phyloP scores from a whole-genome alignment of 139 green algal genomes.

The Picochlorum sp. region DNA sequence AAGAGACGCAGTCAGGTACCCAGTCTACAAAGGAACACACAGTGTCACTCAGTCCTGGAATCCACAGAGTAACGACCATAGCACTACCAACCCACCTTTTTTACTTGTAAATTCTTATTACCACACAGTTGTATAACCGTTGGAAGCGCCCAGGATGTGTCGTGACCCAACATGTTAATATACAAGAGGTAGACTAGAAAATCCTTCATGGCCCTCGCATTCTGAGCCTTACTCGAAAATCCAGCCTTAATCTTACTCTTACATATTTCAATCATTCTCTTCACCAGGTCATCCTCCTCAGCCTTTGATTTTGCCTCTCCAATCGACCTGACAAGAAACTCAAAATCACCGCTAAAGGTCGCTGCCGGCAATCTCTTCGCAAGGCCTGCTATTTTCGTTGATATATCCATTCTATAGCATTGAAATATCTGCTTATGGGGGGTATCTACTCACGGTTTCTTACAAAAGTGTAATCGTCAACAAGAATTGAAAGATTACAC shows the following conservation, averaged over 20 bases:
- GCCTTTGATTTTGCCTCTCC: slow-evolving; percentile 68
- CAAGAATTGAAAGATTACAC: neutral
- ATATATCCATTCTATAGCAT: slow-evolving; percentile 15
- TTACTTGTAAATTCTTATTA: slow-evolving; percentile 51
- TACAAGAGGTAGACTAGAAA: slow-evolving; percentile 91
- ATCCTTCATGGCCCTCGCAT: slow-evolving; percentile 63
- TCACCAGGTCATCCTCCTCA: slow-evolving; percentile 77
- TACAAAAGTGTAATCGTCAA: too few species aligned
- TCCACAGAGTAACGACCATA: neutral
- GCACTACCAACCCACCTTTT: slow-evolving; percentile 43
- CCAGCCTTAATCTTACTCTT: slow-evolving; percentile 64
- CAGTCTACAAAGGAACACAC: slow-evolving; percentile 46
- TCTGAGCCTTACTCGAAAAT: slow-evolving; percentile 53
- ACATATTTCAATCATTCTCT: slow-evolving; percentile 63
- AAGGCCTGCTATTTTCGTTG: slow-evolving; percentile 14
- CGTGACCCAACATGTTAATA: slow-evolving; percentile 96
- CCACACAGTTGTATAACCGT: slow-evolving; percentile 71
- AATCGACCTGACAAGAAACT: slow-evolving; percentile 50
- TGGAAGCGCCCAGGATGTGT: slow-evolving; percentile 84
- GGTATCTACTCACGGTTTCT: too few species aligned
- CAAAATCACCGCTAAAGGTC: slow-evolving; percentile 37
- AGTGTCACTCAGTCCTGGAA: neutral
- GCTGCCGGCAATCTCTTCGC: slow-evolving; percentile 17
- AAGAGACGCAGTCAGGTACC: slow-evolving; percentile 84
- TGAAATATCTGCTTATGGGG: too few species aligned